Percentiles rank a stretch among this genome's conserved stretches.
phyloP scores from a whole-genome alignment of 2,329 filamentous ascomycete species.

The Claviceps quebecensis region DNA sequence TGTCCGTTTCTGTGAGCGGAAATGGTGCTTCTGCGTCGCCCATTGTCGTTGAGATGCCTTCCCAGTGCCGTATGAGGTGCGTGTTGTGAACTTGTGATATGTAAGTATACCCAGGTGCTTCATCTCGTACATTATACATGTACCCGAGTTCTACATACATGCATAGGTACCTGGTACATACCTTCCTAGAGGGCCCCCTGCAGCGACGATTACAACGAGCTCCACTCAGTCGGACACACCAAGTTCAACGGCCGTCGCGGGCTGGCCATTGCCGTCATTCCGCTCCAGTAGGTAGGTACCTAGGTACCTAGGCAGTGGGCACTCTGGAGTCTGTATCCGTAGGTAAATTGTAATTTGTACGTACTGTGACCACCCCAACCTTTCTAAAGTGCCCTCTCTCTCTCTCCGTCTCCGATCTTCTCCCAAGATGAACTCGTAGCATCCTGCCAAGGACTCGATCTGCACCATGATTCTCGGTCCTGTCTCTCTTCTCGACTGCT shows the following conservation, averaged over 20 bases:
- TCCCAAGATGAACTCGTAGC: neutral
- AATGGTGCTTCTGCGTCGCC: constrained; percentile 36
- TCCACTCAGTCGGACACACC: too few relatives aligned
- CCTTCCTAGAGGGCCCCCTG: too few relatives aligned
- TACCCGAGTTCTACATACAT: neutral
- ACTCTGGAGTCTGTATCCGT: too few relatives aligned
- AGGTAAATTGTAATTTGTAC: too few relatives aligned
- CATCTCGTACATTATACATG: neutral
- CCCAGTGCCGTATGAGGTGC: neutral
- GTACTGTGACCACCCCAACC: neutral
- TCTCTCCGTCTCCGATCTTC: neutral
- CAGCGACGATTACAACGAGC: too few relatives aligned
- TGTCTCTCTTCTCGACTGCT: constrained; percentile 62
- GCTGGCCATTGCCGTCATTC: too few relatives aligned
- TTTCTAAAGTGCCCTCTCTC: neutral
- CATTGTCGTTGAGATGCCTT: constrained; percentile 19
- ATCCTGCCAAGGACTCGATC: neutral
- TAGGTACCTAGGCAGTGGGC: too few relatives aligned
- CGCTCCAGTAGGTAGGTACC: too few relatives aligned
- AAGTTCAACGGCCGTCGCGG: too few relatives aligned
- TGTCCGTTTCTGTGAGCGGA: constrained; percentile 44
- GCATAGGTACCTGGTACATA: too few relatives aligned
- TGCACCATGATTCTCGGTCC: constrained; percentile 54
- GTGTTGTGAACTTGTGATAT: too few relatives aligned
- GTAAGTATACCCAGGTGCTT: neutral